These are phyloP conservation scores for Solanum peruvianum DNA, from an alignment of 257 asterid species.

Conservation along the genomic window DNA sequence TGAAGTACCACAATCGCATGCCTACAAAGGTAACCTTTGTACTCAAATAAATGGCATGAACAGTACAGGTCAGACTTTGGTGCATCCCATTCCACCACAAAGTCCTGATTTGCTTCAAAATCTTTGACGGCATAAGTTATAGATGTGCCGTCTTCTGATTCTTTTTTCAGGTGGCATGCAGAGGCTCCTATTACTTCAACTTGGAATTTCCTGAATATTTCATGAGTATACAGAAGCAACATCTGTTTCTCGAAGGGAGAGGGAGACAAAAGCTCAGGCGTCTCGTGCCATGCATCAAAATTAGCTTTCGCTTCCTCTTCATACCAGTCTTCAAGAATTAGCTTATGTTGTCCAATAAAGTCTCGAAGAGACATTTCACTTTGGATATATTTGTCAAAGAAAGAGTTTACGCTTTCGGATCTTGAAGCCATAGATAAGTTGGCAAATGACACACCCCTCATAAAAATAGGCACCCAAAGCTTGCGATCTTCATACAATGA, in stretches of 20 bases:
- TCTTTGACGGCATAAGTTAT: slow-evolving; percentile 57
- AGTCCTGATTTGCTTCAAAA: slow-evolving; percentile 49
- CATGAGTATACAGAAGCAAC: slow-evolving; percentile 62
- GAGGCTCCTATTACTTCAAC: slow-evolving; percentile 84
- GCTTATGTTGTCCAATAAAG: slow-evolving; percentile 44
- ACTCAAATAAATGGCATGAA: slow-evolving; percentile 63
- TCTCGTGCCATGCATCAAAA: slow-evolving; percentile 92
- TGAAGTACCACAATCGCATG: slow-evolving; percentile 91
- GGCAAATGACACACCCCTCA: slow-evolving; percentile 60
- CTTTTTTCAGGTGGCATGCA: slow-evolving; percentile 86
- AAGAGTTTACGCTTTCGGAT: slow-evolving; percentile 55
- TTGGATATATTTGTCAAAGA: slow-evolving; percentile 57
- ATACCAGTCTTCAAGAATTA: slow-evolving; percentile 57
- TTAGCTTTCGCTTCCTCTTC: slow-evolving; percentile 92
- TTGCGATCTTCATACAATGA: slow-evolving; percentile 56
- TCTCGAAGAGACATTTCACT: slow-evolving; percentile 57
- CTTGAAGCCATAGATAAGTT: slow-evolving; percentile 59
- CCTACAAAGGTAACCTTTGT: slow-evolving; percentile 80
- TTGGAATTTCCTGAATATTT: slow-evolving; percentile 79
- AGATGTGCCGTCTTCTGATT: slow-evolving; percentile 42
- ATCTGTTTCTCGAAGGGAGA: slow-evolving; percentile 91
- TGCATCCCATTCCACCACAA: slow-evolving; percentile 66
- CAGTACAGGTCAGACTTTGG: slow-evolving; percentile 43
- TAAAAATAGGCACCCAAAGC: slow-evolving; percentile 71
- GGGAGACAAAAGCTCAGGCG: slow-evolving; percentile 82